These are phyloP conservation scores for Paralagenidium karlingii DNA, from an alignment of 352 stramenopile species.

Conservation along the genomic window DNA sequence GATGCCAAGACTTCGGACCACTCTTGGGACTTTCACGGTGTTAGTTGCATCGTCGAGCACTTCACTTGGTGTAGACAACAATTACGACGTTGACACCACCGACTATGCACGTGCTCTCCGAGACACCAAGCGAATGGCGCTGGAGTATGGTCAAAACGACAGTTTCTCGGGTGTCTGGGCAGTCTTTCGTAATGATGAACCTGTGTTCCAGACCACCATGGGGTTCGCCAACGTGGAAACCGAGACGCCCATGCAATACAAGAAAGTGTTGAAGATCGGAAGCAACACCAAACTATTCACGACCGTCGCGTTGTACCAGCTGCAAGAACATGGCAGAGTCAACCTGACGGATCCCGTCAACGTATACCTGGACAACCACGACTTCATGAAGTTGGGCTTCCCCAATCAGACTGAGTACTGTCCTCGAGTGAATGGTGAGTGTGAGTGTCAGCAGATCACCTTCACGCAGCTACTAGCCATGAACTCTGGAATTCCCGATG, in stretches of 20 bases:
- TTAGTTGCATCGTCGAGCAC: no score
- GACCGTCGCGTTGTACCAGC: conserved; percentile 35
- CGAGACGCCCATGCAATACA: conserved; percentile 18
- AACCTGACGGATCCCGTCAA: conserved; percentile 19
- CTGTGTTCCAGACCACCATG: conserved; percentile 26
- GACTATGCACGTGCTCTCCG: no score
- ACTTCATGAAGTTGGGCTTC: conserved; percentile 31
- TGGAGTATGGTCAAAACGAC: no score
- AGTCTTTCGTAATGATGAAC: conserved; percentile 30
- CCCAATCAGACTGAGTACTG: conserved; percentile 38
- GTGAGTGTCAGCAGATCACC: conserved; percentile 32
- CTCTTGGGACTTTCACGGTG: no score
- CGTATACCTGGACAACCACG: conserved; percentile 16
- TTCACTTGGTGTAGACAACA: no score
- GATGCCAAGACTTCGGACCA: no score
- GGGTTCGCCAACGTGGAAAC: conserved; percentile 36
- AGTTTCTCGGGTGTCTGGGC: conserved; percentile 47
- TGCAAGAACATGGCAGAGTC: conserved; percentile 32
- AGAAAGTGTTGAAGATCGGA: conserved; percentile 42
- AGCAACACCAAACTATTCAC: conserved; percentile 47
- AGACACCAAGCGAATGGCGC: no score
- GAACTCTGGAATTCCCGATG: conserved; percentile 27
- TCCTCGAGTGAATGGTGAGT: conserved; percentile 11
- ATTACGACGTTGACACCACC: no score
- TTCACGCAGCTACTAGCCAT: conserved; percentile 53